A percentile compares a stretch with the other conserved stretches of the same genome.
Conservation (phyloP, 768 basidiomycete species). For the Favolaschia claudopus region DNA sequence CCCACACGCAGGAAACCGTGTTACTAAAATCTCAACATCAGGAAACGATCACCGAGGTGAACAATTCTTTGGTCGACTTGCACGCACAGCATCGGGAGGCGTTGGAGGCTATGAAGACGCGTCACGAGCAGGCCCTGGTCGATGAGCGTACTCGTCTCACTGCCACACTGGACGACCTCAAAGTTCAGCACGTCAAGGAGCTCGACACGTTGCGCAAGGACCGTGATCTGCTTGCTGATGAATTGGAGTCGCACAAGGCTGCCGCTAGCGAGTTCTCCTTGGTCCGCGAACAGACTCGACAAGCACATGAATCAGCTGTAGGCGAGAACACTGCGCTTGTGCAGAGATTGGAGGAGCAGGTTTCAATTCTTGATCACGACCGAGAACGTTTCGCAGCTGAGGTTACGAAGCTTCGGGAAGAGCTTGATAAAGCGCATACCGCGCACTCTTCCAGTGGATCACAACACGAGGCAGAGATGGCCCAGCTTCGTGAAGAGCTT, state of each 20-base stretch:
- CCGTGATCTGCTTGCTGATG: slow-evolving; percentile 57
- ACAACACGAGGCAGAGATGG: slow-evolving; percentile 54
- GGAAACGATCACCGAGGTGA: slow-evolving; percentile 49
- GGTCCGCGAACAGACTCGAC: slow-evolving; percentile 49
- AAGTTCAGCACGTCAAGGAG: slow-evolving; percentile 56
- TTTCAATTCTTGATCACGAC: slow-evolving; percentile 53
- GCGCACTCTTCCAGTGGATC: slow-evolving; percentile 61
- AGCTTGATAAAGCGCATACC: slow-evolving; percentile 62
- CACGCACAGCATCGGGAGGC: slow-evolving; percentile 45
- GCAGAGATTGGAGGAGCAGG: slow-evolving; percentile 55
- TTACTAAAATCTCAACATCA: slow-evolving; percentile 57
- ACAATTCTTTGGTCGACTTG: slow-evolving; percentile 46
- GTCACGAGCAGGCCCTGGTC: slow-evolving; percentile 46
- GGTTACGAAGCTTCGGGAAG: slow-evolving; percentile 61
- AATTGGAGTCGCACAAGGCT: slow-evolving; percentile 67
- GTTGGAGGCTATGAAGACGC: slow-evolving; percentile 44
- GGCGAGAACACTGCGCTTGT: slow-evolving; percentile 59
- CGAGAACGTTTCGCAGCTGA: slow-evolving; percentile 52
- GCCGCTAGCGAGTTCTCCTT: slow-evolving; percentile 59
- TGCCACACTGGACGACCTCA: slow-evolving; percentile 56
- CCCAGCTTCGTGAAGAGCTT: slow-evolving; percentile 65
- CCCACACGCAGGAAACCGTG: slow-evolving; percentile 51
- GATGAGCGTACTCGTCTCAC: slow-evolving; percentile 58
- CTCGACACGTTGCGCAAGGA: slow-evolving; percentile 55
- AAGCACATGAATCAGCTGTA: slow-evolving; percentile 55